Conservation (phyloP, 2,329 filamentous ascomycete genomes). For the Colletotrichum sp. region DNA sequence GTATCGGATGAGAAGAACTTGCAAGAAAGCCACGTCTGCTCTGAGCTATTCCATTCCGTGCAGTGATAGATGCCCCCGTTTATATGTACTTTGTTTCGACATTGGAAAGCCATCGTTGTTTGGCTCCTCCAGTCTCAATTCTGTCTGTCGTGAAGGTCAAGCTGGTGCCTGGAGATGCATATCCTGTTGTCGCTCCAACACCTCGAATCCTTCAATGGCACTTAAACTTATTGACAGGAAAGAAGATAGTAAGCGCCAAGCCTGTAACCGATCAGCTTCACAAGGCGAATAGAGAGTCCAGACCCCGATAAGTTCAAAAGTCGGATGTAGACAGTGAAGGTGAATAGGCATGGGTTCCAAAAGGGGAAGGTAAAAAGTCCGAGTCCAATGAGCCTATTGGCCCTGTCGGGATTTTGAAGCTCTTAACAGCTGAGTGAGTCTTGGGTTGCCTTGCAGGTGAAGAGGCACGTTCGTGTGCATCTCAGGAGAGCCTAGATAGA, state of each 20-base stretch:
- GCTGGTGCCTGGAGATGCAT: neutral
- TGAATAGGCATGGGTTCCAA: neutral
- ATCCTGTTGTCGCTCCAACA: neutral
- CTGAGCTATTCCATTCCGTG: rapidly evolving
- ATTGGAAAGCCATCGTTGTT: neutral
- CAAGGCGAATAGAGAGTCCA: neutral
- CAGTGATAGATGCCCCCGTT: neutral
- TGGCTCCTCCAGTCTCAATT: neutral
- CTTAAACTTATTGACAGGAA: neutral
- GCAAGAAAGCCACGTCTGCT: neutral
- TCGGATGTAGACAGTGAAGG: neutral
- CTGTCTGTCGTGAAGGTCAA: neutral
- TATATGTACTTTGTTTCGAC: neutral
- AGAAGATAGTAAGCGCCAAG: neutral
- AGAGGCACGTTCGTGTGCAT: neutral
- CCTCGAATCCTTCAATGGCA: neutral
- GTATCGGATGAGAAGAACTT: rapidly evolving
- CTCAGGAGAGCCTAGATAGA: neutral
- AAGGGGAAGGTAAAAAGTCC: neutral
- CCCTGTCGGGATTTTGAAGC: neutral
- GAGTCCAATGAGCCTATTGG: neutral
- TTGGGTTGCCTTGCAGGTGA: neutral
- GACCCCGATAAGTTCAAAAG: neutral
- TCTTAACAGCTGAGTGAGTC: neutral
- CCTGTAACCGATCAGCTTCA: rapidly evolving